Percentiles rank a stretch among this genome's conserved stretches.
Evolutionary conservation across 768 basidiomycete species (phyloP).

Genomic region (Chlorophyllum brunneum): DNA sequence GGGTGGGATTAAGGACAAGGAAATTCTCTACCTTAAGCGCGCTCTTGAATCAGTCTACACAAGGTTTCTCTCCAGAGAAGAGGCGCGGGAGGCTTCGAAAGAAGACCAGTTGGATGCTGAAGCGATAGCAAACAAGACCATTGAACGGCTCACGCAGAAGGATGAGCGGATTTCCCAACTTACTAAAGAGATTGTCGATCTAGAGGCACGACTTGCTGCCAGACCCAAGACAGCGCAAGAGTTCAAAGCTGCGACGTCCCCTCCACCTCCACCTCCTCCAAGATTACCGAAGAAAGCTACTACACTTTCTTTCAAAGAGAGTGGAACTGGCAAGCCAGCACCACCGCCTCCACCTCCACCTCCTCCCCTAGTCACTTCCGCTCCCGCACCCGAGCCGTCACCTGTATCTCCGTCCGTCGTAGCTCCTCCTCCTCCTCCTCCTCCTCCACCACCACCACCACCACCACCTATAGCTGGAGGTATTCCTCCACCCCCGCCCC

Average conservation of each 20-base stretch:
- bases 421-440: conserved; percentile 23
- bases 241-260: conserved; percentile 63
- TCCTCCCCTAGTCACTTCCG: conserved; percentile 19
- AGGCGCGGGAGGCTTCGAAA: conserved; percentile 41
- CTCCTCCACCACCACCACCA: conserved; percentile 17
- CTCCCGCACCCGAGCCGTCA: conserved; percentile 20
- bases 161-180: conserved; percentile 62
- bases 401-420: conserved; percentile 24
- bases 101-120: conserved; percentile 60
- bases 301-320: not conserved
- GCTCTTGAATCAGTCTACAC: conserved; percentile 87
- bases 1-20: conserved; percentile 60
- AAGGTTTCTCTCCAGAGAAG: conserved; percentile 61
- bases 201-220: conserved; percentile 47
- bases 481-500: conserved; percentile 15
- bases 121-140: conserved; percentile 62
- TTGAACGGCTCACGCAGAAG: conserved; percentile 65
- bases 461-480: conserved; percentile 20
- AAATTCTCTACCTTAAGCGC: conserved; percentile 71
- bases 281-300: not conserved
- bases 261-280: conserved; percentile 55
- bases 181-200: conserved; percentile 41
- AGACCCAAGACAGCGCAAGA: conserved; percentile 64
- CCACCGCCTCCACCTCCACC: conserved; percentile 11
- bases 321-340: not conserved